Evolutionary conservation across 2,329 filamentous ascomycete species (phyloP), one percentile per base, ranked within the genome.

Genomic region (Sclerotinia sclerotiorum): DNA sequence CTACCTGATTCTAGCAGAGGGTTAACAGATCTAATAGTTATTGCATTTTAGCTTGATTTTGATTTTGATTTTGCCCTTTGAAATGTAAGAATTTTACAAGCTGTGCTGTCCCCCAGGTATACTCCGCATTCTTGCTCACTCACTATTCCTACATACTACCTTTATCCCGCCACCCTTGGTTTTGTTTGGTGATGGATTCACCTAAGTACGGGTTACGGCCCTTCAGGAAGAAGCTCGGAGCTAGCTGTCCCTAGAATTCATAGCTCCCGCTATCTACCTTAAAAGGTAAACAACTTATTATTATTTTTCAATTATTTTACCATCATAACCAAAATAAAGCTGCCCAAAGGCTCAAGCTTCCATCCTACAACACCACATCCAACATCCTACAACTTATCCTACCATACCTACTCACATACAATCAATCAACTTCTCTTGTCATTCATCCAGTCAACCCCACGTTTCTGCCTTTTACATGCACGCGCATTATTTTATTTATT

Each of bases 381-480:
- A 13, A 17, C 39, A 17, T 8, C 5, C 35, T n/a, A 32, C 17
- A 29, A 24, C 58, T 49, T 13, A 35, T 21, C 52, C 19, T 7
- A 32, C 29, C 29, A 49, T 21, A 51, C 29, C 35, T 21, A 51
- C 21, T 51, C 7, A 35, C 35, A 44, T 32, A n/a, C 49, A 39
- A 39, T 39, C 39, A 48, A 21, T 44, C 39, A 46, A 15, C 24
- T 17, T 44, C 29, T 44, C n/a, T 24, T 17, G 15, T n/a, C 57
- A 55, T 62, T 67, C 57, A 48, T 63, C 39, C 48, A 29, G 54
- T 48, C 44, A 67, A 63, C 65, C 65, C 65, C 65, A 67, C 65
- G 65, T 67, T 67, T 63, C 35, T 29, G 39, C 27, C 27, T 24
- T 32, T 57, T 54, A 54, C 65, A 39, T 62, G 56, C 65, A 63